Evolutionary conservation across 148 eudicot genomes (phyloP).

Genomic region (Amaranthus cruentus): DNA sequence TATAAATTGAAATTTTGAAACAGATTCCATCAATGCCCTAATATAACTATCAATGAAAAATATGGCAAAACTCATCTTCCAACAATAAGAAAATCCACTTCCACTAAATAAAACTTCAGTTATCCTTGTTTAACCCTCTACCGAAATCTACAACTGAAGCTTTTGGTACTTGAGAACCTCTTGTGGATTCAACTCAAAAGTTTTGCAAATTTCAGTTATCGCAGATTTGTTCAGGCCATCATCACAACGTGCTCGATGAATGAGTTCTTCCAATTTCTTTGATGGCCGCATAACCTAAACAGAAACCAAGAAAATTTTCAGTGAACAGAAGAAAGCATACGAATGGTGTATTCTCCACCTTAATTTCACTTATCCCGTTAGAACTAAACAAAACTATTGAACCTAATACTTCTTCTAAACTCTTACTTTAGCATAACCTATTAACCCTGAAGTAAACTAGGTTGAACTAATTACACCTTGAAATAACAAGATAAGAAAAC

Average conservation of each 20-base stretch:
- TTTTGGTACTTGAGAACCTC: slow-evolving; percentile 65
- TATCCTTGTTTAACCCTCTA: slow-evolving; percentile 12
- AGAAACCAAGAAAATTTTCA: not conserved
- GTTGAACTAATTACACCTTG: too few species aligned
- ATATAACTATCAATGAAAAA: slow-evolving; percentile 1
- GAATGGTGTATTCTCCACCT: too few species aligned
- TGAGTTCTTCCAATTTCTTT: slow-evolving; percentile 59
- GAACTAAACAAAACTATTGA: too few species aligned
- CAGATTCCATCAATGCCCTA: not conserved
- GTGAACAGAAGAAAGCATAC: not conserved
- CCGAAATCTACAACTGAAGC: slow-evolving; percentile 11
- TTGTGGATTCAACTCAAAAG: slow-evolving; percentile 49
- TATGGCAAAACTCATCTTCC: not conserved
- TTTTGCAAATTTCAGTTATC: slow-evolving; percentile 58
- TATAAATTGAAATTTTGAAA: slow-evolving; percentile 6
- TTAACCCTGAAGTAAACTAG: too few species aligned
- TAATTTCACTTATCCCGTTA: too few species aligned
- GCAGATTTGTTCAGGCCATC: slow-evolving; percentile 51
- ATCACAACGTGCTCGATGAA: slow-evolving; percentile 29
- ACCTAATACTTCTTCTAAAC: too few species aligned
- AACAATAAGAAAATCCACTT: slow-evolving; percentile 4
- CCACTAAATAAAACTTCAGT: not conserved
- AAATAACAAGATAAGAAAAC: too few species aligned
- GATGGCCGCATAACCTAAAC: slow-evolving; percentile 67
- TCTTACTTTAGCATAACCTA: too few species aligned